These are phyloP conservation scores for Fusarium sp. DNA, from an alignment of 2,329 filamentous ascomycete species.

Conservation along the genomic window DNA sequence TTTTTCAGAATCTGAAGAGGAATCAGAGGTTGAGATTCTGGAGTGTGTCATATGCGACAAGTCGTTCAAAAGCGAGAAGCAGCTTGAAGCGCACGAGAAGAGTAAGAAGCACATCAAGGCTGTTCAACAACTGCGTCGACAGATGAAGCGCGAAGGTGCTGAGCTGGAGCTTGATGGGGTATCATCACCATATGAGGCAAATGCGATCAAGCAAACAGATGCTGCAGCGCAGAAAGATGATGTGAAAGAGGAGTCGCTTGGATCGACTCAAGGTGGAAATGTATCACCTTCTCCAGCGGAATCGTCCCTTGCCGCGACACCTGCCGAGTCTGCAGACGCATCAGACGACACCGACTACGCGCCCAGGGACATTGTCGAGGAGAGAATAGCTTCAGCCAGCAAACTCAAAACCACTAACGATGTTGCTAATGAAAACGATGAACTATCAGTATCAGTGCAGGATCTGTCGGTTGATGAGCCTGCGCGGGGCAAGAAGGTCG, in stretches of 20 bases:
- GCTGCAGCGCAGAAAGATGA: neutral
- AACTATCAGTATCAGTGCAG: constrained; percentile 26
- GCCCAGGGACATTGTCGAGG: constrained; percentile 56
- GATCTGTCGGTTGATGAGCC: constrained; percentile 43
- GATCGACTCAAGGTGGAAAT: neutral
- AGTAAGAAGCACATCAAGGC: constrained; percentile 97
- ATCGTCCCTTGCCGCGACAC: neutral
- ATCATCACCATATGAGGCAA: neutral
- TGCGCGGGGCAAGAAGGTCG: constrained; percentile 53
- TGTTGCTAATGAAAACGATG: constrained; percentile 1
- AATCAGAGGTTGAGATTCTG: constrained; percentile 68
- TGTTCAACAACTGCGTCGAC: constrained; percentile 78
- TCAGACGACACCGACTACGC: constrained; percentile 58
- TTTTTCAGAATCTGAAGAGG: constrained; percentile 70
- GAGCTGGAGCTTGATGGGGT: constrained; percentile 61
- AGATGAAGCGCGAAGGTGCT: constrained; percentile 85
- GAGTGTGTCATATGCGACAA: constrained; percentile 84
- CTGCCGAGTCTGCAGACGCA: constrained; percentile 20
- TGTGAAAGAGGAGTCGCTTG: neutral
- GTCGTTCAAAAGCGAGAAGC: constrained; percentile 89
- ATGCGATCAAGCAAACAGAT: neutral
- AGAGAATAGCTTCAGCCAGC: constrained; percentile 48
- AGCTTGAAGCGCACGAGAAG: constrained; percentile 90
- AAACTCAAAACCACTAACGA: neutral
- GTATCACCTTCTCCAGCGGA: neutral